Evolutionary conservation across 31 red algal genomes (phyloP).

Genomic region (Asparagopsis taxiformis): DNA sequence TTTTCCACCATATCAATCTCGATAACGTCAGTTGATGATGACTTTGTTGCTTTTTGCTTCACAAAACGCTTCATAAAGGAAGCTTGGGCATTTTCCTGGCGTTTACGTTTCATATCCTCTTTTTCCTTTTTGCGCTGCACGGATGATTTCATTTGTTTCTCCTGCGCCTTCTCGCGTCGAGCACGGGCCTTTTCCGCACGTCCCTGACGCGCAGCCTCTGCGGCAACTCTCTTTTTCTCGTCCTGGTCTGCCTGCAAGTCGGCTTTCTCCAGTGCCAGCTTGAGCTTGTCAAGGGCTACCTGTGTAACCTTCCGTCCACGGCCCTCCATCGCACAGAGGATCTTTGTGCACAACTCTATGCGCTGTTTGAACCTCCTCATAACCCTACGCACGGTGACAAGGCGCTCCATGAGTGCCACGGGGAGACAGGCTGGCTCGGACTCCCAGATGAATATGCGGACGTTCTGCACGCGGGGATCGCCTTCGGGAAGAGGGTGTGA

Average conservation of each 20-base stretch:
- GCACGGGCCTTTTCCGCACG: not conserved
- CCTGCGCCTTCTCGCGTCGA: not conserved
- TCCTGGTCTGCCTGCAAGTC: slow-evolving; percentile 37
- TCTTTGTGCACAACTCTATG: slow-evolving; percentile 49
- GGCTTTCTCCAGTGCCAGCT: slow-evolving; percentile 59
- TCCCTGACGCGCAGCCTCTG: slow-evolving; percentile 7
- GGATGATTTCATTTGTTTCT: not conserved
- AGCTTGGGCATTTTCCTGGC: slow-evolving; percentile 46
- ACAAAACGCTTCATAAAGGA: slow-evolving; percentile 74
- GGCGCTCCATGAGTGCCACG: slow-evolving; percentile 34
- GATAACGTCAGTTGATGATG: not conserved
- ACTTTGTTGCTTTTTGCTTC: slow-evolving; percentile 14
- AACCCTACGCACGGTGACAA: slow-evolving; percentile 12
- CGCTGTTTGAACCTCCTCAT: slow-evolving; percentile 30
- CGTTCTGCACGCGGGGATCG: slow-evolving; percentile 11
- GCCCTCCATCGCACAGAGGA: slow-evolving; percentile 41
- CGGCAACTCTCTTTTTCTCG: slow-evolving; percentile 17
- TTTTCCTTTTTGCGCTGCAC: not conserved
- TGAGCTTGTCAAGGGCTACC: slow-evolving; percentile 37
- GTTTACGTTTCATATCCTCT: slow-evolving; percentile 7
- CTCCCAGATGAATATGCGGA: slow-evolving; percentile 60
- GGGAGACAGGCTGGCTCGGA: slow-evolving; percentile 54
- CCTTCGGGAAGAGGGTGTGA: not conserved
- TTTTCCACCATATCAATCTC: not conserved
- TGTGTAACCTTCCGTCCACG: slow-evolving; percentile 35